Base-by-base conservation (phyloP, 345 rosid genomes). In the Syzygium oleosum region DNA sequence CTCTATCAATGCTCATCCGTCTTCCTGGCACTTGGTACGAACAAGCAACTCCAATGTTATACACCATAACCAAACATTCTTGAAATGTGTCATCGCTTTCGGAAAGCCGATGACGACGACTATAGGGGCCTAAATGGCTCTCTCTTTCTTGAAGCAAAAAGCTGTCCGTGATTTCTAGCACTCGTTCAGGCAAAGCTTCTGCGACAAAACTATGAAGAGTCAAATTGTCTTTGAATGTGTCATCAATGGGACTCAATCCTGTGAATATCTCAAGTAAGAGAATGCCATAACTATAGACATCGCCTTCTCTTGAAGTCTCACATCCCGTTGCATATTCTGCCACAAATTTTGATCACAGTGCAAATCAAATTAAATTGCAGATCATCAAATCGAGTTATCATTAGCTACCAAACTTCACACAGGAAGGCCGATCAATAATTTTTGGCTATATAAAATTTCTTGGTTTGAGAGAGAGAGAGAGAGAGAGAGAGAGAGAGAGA, bases 91-190 rank as follows among this genome's bases (percentile, higher is more conserved):
- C 22, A 58, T 58, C n/a, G 13, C n/a, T 56, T 56, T 56, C 4
- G 0, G 13, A 56, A 56, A 27, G 22, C 63, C 63, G 9, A 56
- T 1, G 13, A 11, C 0, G 0, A 0, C 0, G 2, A 56, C n/a
- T 23, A 56, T 56, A 10, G 13, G 63, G n/a, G n/a, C 0, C n/a
- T 23, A 56, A 56, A 56, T 56, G n/a, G n/a, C 63, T 56, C 63
- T 56, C 61, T 58, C 29, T 58, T 58, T 56, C n/a, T 56, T 56
- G 1, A 58, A 58, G n/a, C 63, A 58, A 6, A 58, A 58, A 23
- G 63, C 1, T 58, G 2, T 58, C 14, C 0, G 3, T 10, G n/a
- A 58, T 58, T 58, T 58, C 63, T 58, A 58, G 0, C 0, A 58
- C 63, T 58, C 0, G 3, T 58, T 23, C 14, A 58, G 0, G 63